Evolutionary conservation across 305 asterid genomes (phyloP).

Genomic region (Fraxinus dipetala): DNA sequence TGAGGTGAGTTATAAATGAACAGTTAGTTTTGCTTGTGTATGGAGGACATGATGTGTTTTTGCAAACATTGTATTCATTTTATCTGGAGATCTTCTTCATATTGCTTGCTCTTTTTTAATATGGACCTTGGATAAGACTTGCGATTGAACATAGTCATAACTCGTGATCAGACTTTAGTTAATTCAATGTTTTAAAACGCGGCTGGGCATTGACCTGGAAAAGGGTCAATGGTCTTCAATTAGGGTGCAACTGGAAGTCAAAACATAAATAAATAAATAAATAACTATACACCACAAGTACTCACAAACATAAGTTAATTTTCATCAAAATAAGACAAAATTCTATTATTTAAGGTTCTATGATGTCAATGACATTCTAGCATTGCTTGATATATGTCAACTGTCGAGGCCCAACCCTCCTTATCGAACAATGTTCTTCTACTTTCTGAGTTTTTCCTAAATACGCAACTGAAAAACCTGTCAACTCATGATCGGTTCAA

Average conservation of each 20-base stretch:
- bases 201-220: neutral
- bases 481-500: neutral
- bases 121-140: neutral
- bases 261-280: neutral
- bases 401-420: neutral
- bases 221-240: neutral
- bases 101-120: slow-evolving; percentile 3
- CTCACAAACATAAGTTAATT: neutral
- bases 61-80: neutral
- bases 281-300: neutral
- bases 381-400: neutral
- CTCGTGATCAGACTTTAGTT: slow-evolving; percentile 12
- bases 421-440: neutral
- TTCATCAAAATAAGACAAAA: neutral
- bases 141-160: neutral
- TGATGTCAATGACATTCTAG: neutral
- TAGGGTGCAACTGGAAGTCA: neutral
- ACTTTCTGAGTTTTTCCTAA: neutral
- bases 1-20: slow-evolving; percentile 47
- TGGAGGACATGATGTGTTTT: neutral
- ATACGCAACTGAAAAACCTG: neutral
- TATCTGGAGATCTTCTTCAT: neutral
- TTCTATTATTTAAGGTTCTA: neutral
- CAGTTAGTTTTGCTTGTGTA: neutral
- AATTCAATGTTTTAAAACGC: neutral